Evolutionary conservation across 768 basidiomycete species (phyloP).

Genomic region (Tylopilus vinaceipallidus): DNA sequence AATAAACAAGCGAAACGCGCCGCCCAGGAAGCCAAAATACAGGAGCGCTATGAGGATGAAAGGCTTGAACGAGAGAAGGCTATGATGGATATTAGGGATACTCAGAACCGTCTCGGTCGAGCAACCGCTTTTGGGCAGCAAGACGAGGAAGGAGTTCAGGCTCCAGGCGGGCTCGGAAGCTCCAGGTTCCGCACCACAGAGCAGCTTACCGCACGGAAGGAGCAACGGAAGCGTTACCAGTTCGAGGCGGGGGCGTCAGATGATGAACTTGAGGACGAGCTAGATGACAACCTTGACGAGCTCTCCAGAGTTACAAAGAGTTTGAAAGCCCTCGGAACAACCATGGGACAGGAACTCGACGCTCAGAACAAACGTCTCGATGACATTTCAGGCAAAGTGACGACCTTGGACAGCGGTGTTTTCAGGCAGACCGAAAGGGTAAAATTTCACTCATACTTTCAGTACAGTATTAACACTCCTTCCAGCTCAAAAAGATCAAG

Average conservation of each 20-base stretch:
- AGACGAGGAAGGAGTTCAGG: conserved; percentile 37
- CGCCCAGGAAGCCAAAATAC: conserved; percentile 81
- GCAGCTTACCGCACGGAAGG: conserved; percentile 56
- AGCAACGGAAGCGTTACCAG: conserved; percentile 80
- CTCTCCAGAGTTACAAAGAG: conserved; percentile 74
- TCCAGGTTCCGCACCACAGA: conserved; percentile 46
- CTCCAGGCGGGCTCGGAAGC: conserved; percentile 35
- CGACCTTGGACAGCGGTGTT: conserved; percentile 69
- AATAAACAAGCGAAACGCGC: conserved; percentile 92
- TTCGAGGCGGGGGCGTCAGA: conserved; percentile 90
- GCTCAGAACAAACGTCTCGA: conserved; percentile 80
- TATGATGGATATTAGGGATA: conserved; percentile 82
- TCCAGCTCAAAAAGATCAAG: conserved; percentile 62
- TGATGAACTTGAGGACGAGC: conserved; percentile 91
- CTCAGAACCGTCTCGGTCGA: conserved; percentile 79
- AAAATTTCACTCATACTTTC: conserved; percentile 27
- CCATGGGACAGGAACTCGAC: conserved; percentile 88
- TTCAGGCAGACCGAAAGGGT: conserved; percentile 83
- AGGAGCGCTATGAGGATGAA: conserved; percentile 85
- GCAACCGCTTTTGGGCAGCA: conserved; percentile 63
- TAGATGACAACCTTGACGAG: conserved; percentile 90
- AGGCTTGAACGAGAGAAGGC: conserved; percentile 79
- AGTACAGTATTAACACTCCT: conserved; percentile 5
- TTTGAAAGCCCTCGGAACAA: conserved; percentile 73
- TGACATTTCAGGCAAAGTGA: conserved; percentile 76